Base-by-base conservation (phyloP, 495 filamentous ascomycete genomes). In the Talaromyces adpressus region DNA sequence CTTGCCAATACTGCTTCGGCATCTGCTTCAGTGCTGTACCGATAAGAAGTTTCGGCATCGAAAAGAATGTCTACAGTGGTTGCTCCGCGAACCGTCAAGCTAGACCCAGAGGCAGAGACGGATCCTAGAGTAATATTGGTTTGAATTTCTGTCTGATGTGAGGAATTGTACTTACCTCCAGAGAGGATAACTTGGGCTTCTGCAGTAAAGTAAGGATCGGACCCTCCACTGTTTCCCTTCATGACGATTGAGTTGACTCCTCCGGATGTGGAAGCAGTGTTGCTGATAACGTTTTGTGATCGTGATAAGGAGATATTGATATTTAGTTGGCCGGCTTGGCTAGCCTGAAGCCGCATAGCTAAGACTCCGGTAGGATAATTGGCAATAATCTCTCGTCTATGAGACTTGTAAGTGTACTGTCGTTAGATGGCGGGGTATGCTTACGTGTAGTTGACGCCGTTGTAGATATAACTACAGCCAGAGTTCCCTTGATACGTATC, bases 291-390 rank as follows among this genome's bases (percentile, higher is more conserved):
- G 11, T 30, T 49, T 22, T 12, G 57, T 16, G 18, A 29, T 6
- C 65, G 52, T 7, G 34, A 36, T n/a, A 67, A 22, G 12, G 59
- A 64, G 22, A 57, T 20, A 23, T 32, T 27, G 1, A 64, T 34
- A 63, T 62, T 22, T 25, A 63, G 18, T 12, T 30, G 3, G 9
- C 59, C 69, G 30, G 58, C 47, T 59, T 66, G 41, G 30, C 65
- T 69, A 16, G 74, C 66, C 27, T 69, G 64, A 14, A 78, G 63
- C 6, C 76, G 63, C 12, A 75, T 66, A 8, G 72, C 75, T 16
- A 80, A 39, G 2, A 79, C 73, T 11, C 68, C 69, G n/a, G 67
- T 70, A 1, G 75, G 77, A 56, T 73, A 63, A 53, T 75, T 79
- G 0, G 61, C 65, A 4, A 69, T 49, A 61, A 63, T 65, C 34